These are phyloP conservation scores for Sporothrix luriei DNA, from an alignment of 2,329 filamentous ascomycete species.

Conservation along the genomic window DNA sequence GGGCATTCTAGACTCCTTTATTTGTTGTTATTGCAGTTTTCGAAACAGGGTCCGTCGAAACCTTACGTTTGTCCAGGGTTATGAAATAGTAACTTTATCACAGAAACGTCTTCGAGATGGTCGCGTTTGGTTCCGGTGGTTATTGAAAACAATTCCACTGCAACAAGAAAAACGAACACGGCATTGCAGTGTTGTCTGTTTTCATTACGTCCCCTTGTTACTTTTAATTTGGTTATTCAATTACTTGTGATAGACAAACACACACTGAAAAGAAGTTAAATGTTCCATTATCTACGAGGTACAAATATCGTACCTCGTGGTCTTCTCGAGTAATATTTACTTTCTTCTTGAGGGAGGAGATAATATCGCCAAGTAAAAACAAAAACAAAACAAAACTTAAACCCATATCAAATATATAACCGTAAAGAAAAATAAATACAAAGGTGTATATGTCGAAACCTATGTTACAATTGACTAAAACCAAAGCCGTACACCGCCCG, in stretches of 20 bases:
- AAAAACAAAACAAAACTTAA: not conserved
- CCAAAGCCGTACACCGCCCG: not conserved
- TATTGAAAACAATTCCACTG: no score
- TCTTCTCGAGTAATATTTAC: no score
- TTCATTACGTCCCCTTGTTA: not conserved
- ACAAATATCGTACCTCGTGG: no score
- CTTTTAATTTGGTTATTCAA: not conserved
- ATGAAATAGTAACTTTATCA: not conserved
- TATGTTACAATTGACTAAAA: not conserved
- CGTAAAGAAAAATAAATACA: no score
- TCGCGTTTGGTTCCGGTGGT: no score
- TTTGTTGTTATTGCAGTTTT: constrained; percentile 16
- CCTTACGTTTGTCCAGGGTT: not conserved
- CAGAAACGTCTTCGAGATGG: not conserved
- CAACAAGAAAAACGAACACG: no score
- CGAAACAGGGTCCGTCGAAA: not conserved
- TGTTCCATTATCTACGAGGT: no score
- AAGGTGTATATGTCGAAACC: no score
- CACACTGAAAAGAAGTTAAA: no score
- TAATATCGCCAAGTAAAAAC: no score
- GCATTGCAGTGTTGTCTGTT: not conserved
- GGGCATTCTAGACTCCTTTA: not conserved
- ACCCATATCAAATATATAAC: not conserved
- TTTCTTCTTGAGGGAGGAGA: no score
- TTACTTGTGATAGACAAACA: no score